phyloP scores from a whole-genome alignment of 2,329 filamentous ascomycete species.

The Exophiala sideris region DNA sequence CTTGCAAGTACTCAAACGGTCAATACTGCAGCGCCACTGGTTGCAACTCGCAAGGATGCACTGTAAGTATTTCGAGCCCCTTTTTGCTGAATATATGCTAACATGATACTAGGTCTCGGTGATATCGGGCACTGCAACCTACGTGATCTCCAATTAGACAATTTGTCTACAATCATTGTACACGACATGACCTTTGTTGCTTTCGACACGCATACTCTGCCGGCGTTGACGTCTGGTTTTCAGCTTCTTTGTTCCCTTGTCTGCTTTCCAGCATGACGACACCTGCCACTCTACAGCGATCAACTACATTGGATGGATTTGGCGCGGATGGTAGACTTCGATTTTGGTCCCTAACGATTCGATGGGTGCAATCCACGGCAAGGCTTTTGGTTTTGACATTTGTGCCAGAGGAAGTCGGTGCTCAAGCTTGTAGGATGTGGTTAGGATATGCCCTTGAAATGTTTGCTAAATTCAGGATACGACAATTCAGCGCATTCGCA shows the following conservation, averaged over 20 bases:
- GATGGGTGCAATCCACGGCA: too few species aligned
- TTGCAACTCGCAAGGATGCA: constrained; percentile 66
- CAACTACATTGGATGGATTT: not conserved
- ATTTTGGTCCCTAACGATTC: too few species aligned
- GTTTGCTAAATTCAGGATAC: too few species aligned
- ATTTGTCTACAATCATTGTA: constrained; percentile 8
- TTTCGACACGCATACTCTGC: constrained; percentile 20
- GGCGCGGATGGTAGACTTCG: too few species aligned
- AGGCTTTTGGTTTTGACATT: too few species aligned
- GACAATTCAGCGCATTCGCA: too few species aligned
- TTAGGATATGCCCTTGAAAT: too few species aligned
- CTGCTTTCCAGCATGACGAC: constrained; percentile 8
- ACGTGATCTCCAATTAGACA: constrained; percentile 39
- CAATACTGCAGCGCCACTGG: constrained; percentile 54
- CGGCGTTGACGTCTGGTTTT: constrained; percentile 24
- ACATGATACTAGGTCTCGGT: constrained; percentile 44
- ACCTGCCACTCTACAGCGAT: constrained; percentile 5
- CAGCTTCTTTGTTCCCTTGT: constrained; percentile 11
- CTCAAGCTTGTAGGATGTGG: too few species aligned
- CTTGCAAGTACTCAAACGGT: constrained; percentile 66
- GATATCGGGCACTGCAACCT: constrained; percentile 49
- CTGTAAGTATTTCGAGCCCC: constrained; percentile 58
- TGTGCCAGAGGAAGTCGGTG: too few species aligned
- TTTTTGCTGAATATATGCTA: constrained; percentile 4
- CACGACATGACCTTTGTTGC: constrained; percentile 22